A percentile compares a stretch with the other conserved stretches of the same genome.
These are phyloP conservation scores for Leucosporidium creatinivorum DNA, from an alignment of 768 basidiomycete genomes.

Conservation along the genomic window DNA sequence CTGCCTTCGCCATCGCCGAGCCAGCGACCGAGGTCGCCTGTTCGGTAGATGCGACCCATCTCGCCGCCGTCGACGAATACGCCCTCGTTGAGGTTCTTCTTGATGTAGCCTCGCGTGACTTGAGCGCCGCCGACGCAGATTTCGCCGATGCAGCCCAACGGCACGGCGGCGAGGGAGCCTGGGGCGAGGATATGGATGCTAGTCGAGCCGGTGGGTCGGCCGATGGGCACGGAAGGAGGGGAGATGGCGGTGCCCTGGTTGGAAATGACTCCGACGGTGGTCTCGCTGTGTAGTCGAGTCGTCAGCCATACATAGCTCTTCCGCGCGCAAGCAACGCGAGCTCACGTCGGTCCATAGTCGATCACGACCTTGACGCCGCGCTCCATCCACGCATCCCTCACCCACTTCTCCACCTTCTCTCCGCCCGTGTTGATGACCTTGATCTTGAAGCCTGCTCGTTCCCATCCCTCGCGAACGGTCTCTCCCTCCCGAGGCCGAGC, in stretches of 20 bases:
- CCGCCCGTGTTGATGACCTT: constrained; percentile 31
- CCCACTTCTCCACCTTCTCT: constrained; percentile 27
- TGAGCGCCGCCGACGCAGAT: constrained; percentile 30
- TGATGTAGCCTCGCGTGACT: constrained; percentile 28
- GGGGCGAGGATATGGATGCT: constrained; percentile 20
- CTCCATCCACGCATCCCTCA: constrained; percentile 28
- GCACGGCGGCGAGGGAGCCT: neutral
- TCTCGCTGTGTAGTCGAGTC: constrained; percentile 13
- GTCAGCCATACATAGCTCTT: neutral
- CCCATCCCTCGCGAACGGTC: constrained; percentile 12
- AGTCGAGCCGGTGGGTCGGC: constrained; percentile 22
- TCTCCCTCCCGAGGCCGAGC: constrained; percentile 22
- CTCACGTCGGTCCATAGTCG: constrained; percentile 32
- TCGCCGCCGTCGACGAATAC: constrained; percentile 8
- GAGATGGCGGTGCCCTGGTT: constrained; percentile 16
- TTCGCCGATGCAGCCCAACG: constrained; percentile 29
- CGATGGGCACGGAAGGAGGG: constrained; percentile 21
- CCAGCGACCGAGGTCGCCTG: constrained; percentile 26
- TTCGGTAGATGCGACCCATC: constrained; percentile 22
- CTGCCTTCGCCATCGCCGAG: constrained; percentile 20
- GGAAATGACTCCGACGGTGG: constrained; percentile 32
- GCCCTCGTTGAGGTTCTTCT: constrained; percentile 21
- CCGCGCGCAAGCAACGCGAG: too few species aligned
- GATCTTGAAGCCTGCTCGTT: constrained; percentile 19
- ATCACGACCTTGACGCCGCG: constrained; percentile 28